phyloP scores from a whole-genome alignment of 345 rosid genomes.

The Eutrema heterophyllum region DNA sequence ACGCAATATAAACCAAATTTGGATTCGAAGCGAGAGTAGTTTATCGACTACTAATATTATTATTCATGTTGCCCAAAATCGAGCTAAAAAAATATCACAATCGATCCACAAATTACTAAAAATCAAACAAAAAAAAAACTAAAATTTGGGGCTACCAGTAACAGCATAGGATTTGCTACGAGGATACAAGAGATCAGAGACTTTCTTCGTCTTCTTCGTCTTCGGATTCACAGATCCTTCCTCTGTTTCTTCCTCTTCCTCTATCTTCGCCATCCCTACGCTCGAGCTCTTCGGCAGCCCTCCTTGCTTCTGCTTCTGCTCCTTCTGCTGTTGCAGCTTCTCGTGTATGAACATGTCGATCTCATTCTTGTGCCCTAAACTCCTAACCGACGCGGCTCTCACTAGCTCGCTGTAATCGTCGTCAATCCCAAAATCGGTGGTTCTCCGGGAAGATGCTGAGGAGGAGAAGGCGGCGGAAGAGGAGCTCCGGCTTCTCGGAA shows the following conservation, averaged over 20 bases:
- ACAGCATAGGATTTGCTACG: slow-evolving; percentile 52
- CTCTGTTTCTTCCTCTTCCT: slow-evolving; percentile 41
- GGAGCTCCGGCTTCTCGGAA: slow-evolving; percentile 60
- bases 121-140: not conserved
- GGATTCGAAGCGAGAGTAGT: not conserved
- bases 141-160: slow-evolving; percentile 19
- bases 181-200: slow-evolving; percentile 27
- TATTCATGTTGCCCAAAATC: not conserved
- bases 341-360: slow-evolving; percentile 40
- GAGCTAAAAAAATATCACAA: not conserved
- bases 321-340: slow-evolving; percentile 8
- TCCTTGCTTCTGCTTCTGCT: slow-evolving; percentile 17
- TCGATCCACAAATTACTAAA: slow-evolving; percentile 3
- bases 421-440: slow-evolving; percentile 20
- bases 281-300: slow-evolving; percentile 48
- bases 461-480: slow-evolving; percentile 35
- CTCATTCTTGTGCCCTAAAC: slow-evolving; percentile 50
- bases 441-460: slow-evolving; percentile 22
- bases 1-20: not conserved
- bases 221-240: slow-evolving; percentile 27
- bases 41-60: not conserved
- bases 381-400: slow-evolving; percentile 59
- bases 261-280: slow-evolving; percentile 57
- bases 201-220: slow-evolving; percentile 27
- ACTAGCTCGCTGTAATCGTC: slow-evolving; percentile 67